Percentiles rank a stretch among this genome's conserved stretches.
These are phyloP conservation scores for Whalleya microplaca DNA, from an alignment of 2,329 filamentous ascomycete genomes.

Conservation along the genomic window DNA sequence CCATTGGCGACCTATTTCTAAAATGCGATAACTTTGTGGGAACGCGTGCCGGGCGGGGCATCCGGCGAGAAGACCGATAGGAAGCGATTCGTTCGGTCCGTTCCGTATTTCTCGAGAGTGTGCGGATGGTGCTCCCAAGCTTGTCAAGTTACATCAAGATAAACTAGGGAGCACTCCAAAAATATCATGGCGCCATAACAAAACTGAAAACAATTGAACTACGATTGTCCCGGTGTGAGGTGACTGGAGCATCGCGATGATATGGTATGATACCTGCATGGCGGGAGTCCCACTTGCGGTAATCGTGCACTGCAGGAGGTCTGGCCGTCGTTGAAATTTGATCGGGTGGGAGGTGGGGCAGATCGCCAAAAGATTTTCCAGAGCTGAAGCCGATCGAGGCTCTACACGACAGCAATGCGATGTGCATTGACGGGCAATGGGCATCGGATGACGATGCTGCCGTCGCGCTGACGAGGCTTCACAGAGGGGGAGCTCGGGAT, in stretches of 20 bases:
- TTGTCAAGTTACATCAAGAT: neutral
- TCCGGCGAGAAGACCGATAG: neutral
- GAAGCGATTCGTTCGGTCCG: neutral
- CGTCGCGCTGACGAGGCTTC: conserved; percentile 7
- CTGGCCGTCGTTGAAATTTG: conserved; percentile 13
- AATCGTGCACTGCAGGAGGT: conserved; percentile 13
- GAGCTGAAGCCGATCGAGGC: conserved; percentile 25
- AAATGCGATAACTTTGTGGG: neutral
- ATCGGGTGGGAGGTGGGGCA: conserved; percentile 24
- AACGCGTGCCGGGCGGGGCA: neutral
- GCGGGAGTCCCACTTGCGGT: conserved; percentile 16
- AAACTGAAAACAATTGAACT: neutral
- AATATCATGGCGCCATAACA: neutral
- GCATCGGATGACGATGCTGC: conserved; percentile 11
- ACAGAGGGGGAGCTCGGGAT: neutral
- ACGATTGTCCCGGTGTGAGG: neutral
- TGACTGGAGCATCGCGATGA: neutral
- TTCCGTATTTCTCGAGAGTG: neutral
- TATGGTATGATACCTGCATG: neutral
- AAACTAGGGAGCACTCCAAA: neutral
- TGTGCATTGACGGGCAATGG: conserved; percentile 31
- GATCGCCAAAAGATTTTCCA: conserved; percentile 30
- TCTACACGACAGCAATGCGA: conserved; percentile 20
- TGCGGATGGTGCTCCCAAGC: too few species aligned
- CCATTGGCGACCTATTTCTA: neutral